A percentile compares a stretch with the other conserved stretches of the same genome.
These are phyloP conservation scores for Moniliella sp. DNA, from an alignment of 1,284 basidiomycete species.

Conservation along the genomic window DNA sequence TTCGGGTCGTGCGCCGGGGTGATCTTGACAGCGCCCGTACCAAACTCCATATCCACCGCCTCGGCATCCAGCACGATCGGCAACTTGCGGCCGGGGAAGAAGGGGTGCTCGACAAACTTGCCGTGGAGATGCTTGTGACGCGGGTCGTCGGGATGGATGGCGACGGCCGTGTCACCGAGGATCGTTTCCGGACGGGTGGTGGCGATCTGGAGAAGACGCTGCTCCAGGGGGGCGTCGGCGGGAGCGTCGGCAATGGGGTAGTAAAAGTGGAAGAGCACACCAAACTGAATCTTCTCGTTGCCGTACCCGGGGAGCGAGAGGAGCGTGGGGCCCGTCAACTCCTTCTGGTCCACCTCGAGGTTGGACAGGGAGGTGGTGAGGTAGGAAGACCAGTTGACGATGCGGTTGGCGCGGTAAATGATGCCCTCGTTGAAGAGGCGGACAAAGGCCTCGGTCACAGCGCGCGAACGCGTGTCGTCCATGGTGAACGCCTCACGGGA, in stretches of 20 bases:
- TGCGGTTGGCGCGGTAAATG: conserved; percentile 81
- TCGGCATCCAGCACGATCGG: conserved; percentile 72
- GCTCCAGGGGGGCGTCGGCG: too few relatives aligned
- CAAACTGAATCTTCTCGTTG: conserved; percentile 91
- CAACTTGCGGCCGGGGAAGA: conserved; percentile 55
- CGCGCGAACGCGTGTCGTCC: conserved; percentile 47
- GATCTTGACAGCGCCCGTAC: conserved; percentile 96
- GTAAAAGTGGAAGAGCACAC: conserved; percentile 81
- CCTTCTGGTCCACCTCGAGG: conserved; percentile 87
- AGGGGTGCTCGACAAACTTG: conserved; percentile 76
- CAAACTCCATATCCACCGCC: conserved; percentile 80
- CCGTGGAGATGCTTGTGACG: conserved; percentile 92
- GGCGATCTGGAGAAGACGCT: conserved; percentile 73
- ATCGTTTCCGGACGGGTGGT: conserved; percentile 98
- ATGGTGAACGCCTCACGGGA: conserved; percentile 82
- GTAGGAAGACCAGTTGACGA: conserved; percentile 95
- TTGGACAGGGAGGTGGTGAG: conserved; percentile 91
- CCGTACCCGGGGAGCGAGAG: conserved; percentile 75
- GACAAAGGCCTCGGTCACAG: conserved; percentile 80
- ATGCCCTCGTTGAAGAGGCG: conserved; percentile 74
- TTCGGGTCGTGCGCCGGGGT: conserved; percentile 97
- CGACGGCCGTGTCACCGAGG: conserved; percentile 91
- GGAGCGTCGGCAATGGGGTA: conserved; percentile 71
- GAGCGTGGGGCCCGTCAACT: conserved; percentile 66
- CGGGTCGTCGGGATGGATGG: conserved; percentile 77